Conservation (phyloP, 257 asterid genomes). For the Solanum corneliomulleri region DNA sequence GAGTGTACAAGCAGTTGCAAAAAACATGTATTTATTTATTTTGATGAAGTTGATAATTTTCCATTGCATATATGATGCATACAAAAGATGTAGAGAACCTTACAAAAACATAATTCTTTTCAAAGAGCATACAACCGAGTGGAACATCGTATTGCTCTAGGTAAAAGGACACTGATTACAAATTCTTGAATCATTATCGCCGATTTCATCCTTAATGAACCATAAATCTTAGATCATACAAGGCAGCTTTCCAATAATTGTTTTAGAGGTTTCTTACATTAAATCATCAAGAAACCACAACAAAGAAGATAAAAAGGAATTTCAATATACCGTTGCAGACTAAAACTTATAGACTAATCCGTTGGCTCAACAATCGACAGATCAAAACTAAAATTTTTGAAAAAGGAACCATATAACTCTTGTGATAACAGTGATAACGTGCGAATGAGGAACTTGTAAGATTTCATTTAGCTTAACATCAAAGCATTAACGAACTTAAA, state of each 20-base stretch:
- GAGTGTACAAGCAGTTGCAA: not conserved
- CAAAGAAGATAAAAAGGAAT: not conserved
- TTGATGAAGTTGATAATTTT: not conserved
- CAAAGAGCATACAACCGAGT: not conserved
- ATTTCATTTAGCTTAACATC: not conserved
- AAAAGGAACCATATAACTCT: not conserved
- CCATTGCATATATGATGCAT: not conserved
- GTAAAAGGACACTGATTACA: not conserved
- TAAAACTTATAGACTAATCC: not conserved
- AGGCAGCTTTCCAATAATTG: not conserved
- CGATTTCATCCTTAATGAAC: not conserved
- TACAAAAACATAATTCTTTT: not conserved
- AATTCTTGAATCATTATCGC: not conserved
- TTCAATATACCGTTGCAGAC: not conserved
- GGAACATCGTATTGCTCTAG: not conserved
- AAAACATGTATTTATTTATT: not conserved
- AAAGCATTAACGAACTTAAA: not conserved
- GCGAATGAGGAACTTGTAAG: not conserved
- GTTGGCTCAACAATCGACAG: not conserved
- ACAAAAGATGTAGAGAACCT: not conserved
- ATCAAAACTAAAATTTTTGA: not conserved
- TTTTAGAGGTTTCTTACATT: not conserved
- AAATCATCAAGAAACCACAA: not conserved
- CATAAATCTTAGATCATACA: not conserved
- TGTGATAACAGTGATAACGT: not conserved